Conservation (phyloP, 306 rosid species). For the Cucumis melo region DNA sequence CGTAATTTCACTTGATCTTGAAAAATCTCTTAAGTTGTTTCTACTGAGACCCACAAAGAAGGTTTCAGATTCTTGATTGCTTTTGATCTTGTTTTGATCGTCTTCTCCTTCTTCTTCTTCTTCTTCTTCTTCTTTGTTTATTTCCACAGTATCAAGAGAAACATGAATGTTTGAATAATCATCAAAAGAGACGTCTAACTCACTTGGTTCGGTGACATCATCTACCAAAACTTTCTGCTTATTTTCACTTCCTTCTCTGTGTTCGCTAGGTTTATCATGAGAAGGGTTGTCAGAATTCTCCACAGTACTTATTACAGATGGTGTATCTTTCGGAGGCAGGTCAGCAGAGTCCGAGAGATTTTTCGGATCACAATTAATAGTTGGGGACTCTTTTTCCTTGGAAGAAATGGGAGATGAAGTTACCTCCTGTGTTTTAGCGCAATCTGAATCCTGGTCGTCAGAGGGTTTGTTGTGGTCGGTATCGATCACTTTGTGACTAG, state of each 20-base stretch:
- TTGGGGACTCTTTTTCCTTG: constrained; percentile 5
- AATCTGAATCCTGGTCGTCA: constrained; percentile 11
- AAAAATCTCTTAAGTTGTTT: constrained; percentile 22
- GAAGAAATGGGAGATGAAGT: constrained; percentile 17
- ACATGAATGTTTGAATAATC: constrained; percentile 18
- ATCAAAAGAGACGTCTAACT: constrained; percentile 20
- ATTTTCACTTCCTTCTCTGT: constrained; percentile 9
- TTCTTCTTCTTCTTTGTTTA: constrained; percentile 9
- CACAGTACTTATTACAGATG: constrained; percentile 12
- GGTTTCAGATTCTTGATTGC: constrained; percentile 14
- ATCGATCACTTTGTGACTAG: constrained; percentile 6
- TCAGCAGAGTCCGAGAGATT: constrained; percentile 10
- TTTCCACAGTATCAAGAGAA: constrained; percentile 24
- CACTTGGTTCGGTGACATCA: constrained; percentile 12
- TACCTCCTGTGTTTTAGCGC: constrained; percentile 9
- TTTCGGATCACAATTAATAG: neutral
- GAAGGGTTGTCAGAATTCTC: constrained; percentile 15
- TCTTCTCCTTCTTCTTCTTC: constrained; percentile 12
- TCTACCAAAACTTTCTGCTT: constrained; percentile 6
- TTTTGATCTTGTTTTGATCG: constrained; percentile 12
- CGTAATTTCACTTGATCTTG: constrained; percentile 15
- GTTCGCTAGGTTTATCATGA: neutral
- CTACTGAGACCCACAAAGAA: constrained; percentile 13
- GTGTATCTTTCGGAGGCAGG: neutral
- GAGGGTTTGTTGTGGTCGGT: neutral